Conservation (phyloP, 2,329 filamentous ascomycete genomes). For the Trichophaea hybrida region DNA sequence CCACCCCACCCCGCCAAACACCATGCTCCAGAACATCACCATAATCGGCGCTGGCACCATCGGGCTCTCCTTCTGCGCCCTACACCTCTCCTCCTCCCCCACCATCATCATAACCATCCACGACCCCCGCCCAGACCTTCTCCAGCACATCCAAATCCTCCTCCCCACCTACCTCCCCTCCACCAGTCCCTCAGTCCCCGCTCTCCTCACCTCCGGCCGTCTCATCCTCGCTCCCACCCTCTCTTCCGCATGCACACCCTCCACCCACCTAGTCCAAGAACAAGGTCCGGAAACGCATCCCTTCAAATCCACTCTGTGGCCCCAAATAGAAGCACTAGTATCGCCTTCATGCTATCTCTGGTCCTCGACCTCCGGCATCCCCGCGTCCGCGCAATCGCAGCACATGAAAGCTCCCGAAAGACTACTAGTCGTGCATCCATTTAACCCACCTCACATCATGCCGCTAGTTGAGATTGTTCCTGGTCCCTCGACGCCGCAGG, state of each 20-base stretch:
- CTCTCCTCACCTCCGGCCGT: constrained; percentile 25
- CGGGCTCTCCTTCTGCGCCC: constrained; percentile 42
- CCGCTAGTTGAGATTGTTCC: constrained; percentile 46
- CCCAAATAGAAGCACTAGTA: constrained; percentile 37
- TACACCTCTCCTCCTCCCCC: constrained; percentile 36
- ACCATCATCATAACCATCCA: constrained; percentile 35
- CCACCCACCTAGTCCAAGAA: constrained; percentile 42
- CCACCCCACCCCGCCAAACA: not conserved
- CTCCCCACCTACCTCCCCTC: constrained; percentile 34
- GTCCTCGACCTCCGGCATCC: constrained; percentile 45
- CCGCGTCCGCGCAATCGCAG: constrained; percentile 37
- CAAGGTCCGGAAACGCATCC: constrained; percentile 42
- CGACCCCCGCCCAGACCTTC: constrained; percentile 38
- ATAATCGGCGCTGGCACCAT: constrained; percentile 37
- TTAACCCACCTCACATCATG: constrained; percentile 49
- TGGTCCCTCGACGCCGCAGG: constrained; percentile 34
- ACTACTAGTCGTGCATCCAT: constrained; percentile 45
- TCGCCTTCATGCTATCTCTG: constrained; percentile 38
- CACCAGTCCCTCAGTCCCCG: constrained; percentile 18
- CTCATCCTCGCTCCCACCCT: constrained; percentile 33
- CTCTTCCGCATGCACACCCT: constrained; percentile 34
- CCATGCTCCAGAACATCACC: constrained; percentile 27
- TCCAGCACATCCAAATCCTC: constrained; percentile 33
- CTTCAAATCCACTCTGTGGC: constrained; percentile 42
- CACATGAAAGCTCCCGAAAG: constrained; percentile 33